A percentile compares a stretch with the other conserved stretches of the same genome.
These are phyloP conservation scores for Kwoniella botswanensis DNA, from an alignment of 768 basidiomycete genomes.

Conservation along the genomic window DNA sequence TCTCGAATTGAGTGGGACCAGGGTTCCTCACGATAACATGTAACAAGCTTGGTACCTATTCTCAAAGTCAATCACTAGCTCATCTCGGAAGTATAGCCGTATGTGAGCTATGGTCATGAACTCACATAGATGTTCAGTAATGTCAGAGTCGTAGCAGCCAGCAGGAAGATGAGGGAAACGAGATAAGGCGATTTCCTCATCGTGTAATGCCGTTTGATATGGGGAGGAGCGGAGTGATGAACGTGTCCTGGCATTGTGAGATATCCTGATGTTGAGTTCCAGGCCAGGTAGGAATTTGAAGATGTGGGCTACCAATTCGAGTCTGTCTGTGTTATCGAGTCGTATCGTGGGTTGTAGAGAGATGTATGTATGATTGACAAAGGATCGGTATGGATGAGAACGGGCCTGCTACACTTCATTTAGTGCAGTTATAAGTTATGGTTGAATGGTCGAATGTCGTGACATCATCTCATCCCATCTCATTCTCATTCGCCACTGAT, in stretches of 20 bases:
- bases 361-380: constrained; percentile 2
- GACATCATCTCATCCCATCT: constrained; percentile 2
- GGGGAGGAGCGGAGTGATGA: constrained; percentile 14
- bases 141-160: constrained; percentile 51
- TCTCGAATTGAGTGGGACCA: constrained; percentile 54
- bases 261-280: background rate
- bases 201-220: constrained; percentile 27
- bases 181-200: constrained; percentile 53
- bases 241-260: constrained; percentile 24
- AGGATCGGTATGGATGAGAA: constrained; percentile 6
- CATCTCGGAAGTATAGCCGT: background rate
- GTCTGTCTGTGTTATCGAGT: background rate
- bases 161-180: constrained; percentile 47
- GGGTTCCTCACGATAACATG: constrained; percentile 42
- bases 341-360: background rate
- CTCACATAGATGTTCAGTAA: constrained; percentile 54
- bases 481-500: too few species aligned
- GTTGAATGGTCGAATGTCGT: background rate
- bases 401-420: background rate
- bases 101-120: background rate
- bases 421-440: background rate
- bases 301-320: background rate
- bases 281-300: background rate
- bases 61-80: background rate
- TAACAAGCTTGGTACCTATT: constrained; percentile 49